Evolutionary conservation across 2,329 filamentous ascomycete species (phyloP), one percentile per base, ranked within the genome.

Genomic region (Colletotrichum sp.): DNA sequence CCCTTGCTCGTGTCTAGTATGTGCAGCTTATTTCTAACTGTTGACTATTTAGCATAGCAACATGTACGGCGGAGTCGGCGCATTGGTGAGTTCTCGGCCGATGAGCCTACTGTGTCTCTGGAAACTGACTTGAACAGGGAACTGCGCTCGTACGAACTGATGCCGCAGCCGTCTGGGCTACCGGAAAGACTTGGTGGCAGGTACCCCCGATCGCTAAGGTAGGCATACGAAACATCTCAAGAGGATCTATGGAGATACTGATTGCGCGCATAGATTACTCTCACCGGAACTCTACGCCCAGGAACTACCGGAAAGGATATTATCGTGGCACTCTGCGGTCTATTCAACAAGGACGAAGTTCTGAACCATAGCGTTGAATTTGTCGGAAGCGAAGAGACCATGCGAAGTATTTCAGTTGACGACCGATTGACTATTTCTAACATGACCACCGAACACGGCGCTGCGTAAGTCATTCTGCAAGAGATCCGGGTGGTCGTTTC

Each of bases 301-400:
- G 96, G 96, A 13, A 96, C 98, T 1, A 95, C 94, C 0, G 96
- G 96, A 34, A 99, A 99, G 85, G 97, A 99, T 83, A 94, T 98
- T 15, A 99, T 99, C 79, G 91, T 98, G 30, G 95, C 95, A 1
- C 89, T 99, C 1, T 98, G 95, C 79, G 95, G 94, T 1, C 86
- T 98, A 0, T 98, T 99, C 87, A 94, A 95, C 85, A 92, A 94
- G 70, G 94, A 95, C 79, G 95, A 98, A 60, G 96, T 98, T 0
- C 89, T 98, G 16, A 99, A 99, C 86, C 95, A 98, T 82, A 92
- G 92, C 7, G 93, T 99, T 76, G 96, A 99, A 82, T 98, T 98
- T 81, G 92, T 92, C 0, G 96, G 96, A 15, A 92, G 93, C 0
- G 92, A 95, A 78, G 89, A 96, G 82, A 98, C 96, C 0, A 90